Conservation (phyloP, 1,139 yeast species). For the Nakaseomyces uthaithaninus region DNA sequence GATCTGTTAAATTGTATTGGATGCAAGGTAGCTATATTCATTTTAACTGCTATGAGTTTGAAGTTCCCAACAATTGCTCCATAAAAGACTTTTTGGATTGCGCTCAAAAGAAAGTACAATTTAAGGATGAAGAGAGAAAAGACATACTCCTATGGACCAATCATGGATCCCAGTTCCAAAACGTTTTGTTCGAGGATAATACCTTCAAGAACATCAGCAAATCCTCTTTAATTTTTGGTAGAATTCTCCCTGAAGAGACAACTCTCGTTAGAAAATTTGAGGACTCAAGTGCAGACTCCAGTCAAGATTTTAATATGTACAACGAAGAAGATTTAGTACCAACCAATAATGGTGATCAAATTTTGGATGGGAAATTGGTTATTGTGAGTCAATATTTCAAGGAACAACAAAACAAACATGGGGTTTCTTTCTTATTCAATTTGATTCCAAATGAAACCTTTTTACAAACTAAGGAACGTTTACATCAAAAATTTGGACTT, state of each 20-base stretch:
- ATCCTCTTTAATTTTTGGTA: constrained; percentile 30
- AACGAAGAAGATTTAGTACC: constrained; percentile 25
- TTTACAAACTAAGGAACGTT: constrained; percentile 55
- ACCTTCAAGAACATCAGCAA: constrained; percentile 29
- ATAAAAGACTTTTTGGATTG: constrained; percentile 50
- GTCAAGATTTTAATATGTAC: constrained; percentile 27
- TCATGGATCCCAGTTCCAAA: constrained; percentile 31
- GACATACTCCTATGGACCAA: constrained; percentile 42
- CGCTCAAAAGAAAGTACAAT: constrained; percentile 47
- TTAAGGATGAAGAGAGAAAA: constrained; percentile 43
- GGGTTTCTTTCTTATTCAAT: constrained; percentile 79
- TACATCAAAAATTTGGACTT: constrained; percentile 61
- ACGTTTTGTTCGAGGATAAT: constrained; percentile 28
- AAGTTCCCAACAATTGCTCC: constrained; percentile 55
- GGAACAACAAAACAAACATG: constrained; percentile 63
- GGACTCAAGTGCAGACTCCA: constrained; percentile 5
- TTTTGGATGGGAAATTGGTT: constrained; percentile 32
- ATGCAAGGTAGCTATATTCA: constrained; percentile 52
- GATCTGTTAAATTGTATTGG: constrained; percentile 57
- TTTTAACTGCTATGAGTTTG: constrained; percentile 60
- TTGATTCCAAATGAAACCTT: constrained; percentile 59
- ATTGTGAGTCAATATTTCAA: constrained; percentile 69
- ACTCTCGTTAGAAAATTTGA: constrained; percentile 21
- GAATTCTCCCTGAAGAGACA: constrained; percentile 36
- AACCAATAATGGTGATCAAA: constrained; percentile 1